These are phyloP conservation scores for Ophiocordyceps australis DNA, from an alignment of 2,329 filamentous ascomycete genomes.

Conservation along the genomic window DNA sequence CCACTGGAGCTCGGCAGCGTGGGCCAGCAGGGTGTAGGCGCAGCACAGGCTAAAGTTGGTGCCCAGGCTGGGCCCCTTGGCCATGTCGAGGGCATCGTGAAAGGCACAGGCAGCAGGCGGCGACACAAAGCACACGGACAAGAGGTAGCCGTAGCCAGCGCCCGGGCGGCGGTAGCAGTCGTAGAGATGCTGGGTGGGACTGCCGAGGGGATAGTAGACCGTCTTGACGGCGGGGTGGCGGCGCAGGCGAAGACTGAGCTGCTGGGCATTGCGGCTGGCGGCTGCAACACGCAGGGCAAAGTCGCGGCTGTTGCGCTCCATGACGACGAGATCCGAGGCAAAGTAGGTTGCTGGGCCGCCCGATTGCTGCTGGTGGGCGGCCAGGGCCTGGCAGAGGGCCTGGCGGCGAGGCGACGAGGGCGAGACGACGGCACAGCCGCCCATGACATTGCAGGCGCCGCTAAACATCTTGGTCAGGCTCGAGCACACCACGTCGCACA, in stretches of 20 bases:
- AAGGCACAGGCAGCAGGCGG: constrained; percentile 19
- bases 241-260: constrained; percentile 9
- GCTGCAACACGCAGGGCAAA: constrained; percentile 15
- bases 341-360: constrained; percentile 8
- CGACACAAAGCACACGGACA: constrained; percentile 27
- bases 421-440: constrained; percentile 24
- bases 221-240: constrained; percentile 5
- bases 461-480: constrained; percentile 36
- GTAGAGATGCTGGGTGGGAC: constrained; percentile 13
- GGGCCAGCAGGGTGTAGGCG: constrained; percentile 20
- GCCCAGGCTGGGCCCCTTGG: constrained; percentile 30
- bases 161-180: constrained; percentile 12
- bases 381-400: constrained; percentile 8
- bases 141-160: constrained; percentile 30
- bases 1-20: constrained; percentile 16
- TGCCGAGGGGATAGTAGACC: constrained; percentile 23
- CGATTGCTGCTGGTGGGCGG: not conserved
- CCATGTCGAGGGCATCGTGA: constrained; percentile 26
- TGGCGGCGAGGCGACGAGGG: constrained; percentile 17
- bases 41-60: constrained; percentile 26
- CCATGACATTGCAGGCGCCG: constrained; percentile 34
- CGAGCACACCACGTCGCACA: constrained; percentile 29
- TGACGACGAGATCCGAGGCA: constrained; percentile 8
- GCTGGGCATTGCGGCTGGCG: constrained; percentile 9
- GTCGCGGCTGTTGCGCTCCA: constrained; percentile 19